Percentiles rank a stretch among this genome's conserved stretches.
phyloP scores from a whole-genome alignment of 768 basidiomycete genomes.

The Pleurotus tuber-regium region DNA sequence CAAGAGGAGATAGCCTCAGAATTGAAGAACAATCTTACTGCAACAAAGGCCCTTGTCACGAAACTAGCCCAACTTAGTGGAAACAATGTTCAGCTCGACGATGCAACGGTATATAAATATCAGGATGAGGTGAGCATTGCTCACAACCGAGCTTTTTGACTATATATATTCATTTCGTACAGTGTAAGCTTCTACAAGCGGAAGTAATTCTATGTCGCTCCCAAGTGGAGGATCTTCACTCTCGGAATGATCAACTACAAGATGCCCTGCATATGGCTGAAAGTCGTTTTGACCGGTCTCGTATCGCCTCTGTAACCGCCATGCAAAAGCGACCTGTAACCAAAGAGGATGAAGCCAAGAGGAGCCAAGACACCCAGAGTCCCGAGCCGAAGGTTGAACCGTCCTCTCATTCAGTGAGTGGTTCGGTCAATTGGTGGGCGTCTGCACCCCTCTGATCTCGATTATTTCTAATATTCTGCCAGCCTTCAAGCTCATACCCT shows the following conservation, averaged over 20 bases:
- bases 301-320: slow-evolving; percentile 51
- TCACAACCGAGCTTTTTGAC: background rate
- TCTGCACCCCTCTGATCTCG: slow-evolving; percentile 41
- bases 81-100: slow-evolving; percentile 31
- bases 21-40: slow-evolving; percentile 52
- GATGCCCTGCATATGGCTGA: slow-evolving; percentile 54
- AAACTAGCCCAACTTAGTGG: slow-evolving; percentile 49
- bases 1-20: slow-evolving; percentile 37
- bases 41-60: slow-evolving; percentile 58
- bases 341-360: slow-evolving; percentile 24
- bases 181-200: slow-evolving; percentile 61
- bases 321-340: slow-evolving; percentile 36
- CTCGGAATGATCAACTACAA: slow-evolving; percentile 46
- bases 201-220: slow-evolving; percentile 50
- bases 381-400: slow-evolving; percentile 50
- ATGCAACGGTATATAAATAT: slow-evolving; percentile 46
- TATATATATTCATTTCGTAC: slow-evolving; percentile 11
- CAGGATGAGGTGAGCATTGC: slow-evolving; percentile 53
- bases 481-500: slow-evolving; percentile 38
- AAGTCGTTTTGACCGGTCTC: slow-evolving; percentile 58
- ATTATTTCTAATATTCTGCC: slow-evolving; percentile 39
- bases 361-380: slow-evolving; percentile 28
- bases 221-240: slow-evolving; percentile 48
- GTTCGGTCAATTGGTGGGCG: slow-evolving; percentile 66
- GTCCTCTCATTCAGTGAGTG: slow-evolving; percentile 74